Evolutionary conservation across 495 filamentous ascomycete genomes (phyloP).

Genomic region (Eremomyces bilateralis): DNA sequence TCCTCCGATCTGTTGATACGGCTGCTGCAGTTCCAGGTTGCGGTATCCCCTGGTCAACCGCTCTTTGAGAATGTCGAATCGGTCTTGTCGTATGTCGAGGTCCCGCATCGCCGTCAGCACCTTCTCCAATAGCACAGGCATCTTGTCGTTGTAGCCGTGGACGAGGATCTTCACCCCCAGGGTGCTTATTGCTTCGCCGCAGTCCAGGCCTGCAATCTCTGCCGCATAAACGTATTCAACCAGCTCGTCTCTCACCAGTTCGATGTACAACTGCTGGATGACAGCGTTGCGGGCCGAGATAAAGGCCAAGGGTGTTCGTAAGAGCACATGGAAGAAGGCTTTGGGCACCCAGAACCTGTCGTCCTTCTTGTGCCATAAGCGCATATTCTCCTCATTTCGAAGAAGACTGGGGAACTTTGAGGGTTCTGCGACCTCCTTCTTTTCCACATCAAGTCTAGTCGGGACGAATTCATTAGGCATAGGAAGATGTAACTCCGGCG

Average conservation of each 20-base stretch:
- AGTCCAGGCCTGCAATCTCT: slow-evolving; percentile 78
- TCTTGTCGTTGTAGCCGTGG: slow-evolving; percentile 89
- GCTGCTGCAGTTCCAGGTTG: slow-evolving; percentile 72
- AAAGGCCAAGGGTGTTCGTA: slow-evolving; percentile 57
- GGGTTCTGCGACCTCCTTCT: slow-evolving; percentile 62
- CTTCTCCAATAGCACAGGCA: slow-evolving; percentile 76
- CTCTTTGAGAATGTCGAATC: slow-evolving; percentile 86
- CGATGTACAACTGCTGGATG: slow-evolving; percentile 62
- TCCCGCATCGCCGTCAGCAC: slow-evolving; percentile 73
- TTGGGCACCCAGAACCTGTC: slow-evolving; percentile 98
- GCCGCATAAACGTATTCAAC: slow-evolving; percentile 95
- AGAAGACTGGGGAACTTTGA: slow-evolving; percentile 61
- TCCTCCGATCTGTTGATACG: slow-evolving; percentile 78
- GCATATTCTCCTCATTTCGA: slow-evolving; percentile 58
- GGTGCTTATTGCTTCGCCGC: slow-evolving; percentile 45
- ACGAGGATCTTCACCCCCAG: slow-evolving; percentile 62
- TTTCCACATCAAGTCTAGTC: slow-evolving; percentile 80
- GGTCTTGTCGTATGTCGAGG: slow-evolving; percentile 56
- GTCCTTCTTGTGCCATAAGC: slow-evolving; percentile 98
- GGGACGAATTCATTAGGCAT: slow-evolving; percentile 95
- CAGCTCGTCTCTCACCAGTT: slow-evolving; percentile 71
- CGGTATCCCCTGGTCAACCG: slow-evolving; percentile 48
- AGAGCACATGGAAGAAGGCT: slow-evolving; percentile 58
- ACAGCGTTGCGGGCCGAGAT: slow-evolving; percentile 57
- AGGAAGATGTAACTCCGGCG: slow-evolving; percentile 60